These are phyloP conservation scores for Fraxinus angustifolia DNA, from an alignment of 305 asterid species.

Conservation along the genomic window DNA sequence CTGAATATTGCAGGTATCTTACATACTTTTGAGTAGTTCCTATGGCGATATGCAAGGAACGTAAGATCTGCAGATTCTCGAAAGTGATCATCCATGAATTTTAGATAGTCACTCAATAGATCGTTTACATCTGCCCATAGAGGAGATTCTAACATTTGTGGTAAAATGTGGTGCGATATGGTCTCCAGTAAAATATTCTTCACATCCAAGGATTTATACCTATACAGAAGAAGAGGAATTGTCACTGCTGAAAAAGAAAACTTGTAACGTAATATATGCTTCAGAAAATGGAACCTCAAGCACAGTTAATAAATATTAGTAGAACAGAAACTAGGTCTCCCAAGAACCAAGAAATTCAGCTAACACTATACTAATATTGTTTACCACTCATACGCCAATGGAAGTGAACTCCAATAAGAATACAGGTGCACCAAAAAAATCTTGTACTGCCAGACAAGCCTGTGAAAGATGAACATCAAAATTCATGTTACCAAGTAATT, in stretches of 20 bases:
- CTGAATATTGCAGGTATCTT: conserved; percentile 16
- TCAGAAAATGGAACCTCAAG: conserved; percentile 6
- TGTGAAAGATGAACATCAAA: conserved; percentile 36
- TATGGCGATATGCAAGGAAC: conserved; percentile 90
- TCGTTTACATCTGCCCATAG: conserved; percentile 70
- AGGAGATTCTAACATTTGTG: conserved; percentile 87
- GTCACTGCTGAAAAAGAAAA: conserved; percentile 18
- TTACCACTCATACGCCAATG: conserved; percentile 87
- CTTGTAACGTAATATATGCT: conserved; percentile 14
- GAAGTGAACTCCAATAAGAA: conserved; percentile 87
- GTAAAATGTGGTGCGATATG: conserved; percentile 83
- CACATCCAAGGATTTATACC: conserved; percentile 94
- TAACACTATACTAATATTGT: conserved; percentile 16
- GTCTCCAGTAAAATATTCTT: conserved; percentile 97
- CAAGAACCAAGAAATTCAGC: conserved; percentile 15
- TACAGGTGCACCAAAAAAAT: conserved; percentile 82
- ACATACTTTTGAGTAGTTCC: conserved; percentile 88
- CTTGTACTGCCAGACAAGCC: conserved; percentile 89
- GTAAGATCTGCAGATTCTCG: conserved; percentile 98
- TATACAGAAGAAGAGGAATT: conserved; percentile 33
- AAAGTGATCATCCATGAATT: conserved; percentile 91
- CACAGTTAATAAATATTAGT: conserved; percentile 2
- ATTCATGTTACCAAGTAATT: conserved; percentile 11
- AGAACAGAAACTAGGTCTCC: conserved; percentile 18
- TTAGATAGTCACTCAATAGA: conserved; percentile 66